Base-by-base conservation (phyloP, 1,284 basidiomycete genomes). In the Trichosporon sp. region DNA sequence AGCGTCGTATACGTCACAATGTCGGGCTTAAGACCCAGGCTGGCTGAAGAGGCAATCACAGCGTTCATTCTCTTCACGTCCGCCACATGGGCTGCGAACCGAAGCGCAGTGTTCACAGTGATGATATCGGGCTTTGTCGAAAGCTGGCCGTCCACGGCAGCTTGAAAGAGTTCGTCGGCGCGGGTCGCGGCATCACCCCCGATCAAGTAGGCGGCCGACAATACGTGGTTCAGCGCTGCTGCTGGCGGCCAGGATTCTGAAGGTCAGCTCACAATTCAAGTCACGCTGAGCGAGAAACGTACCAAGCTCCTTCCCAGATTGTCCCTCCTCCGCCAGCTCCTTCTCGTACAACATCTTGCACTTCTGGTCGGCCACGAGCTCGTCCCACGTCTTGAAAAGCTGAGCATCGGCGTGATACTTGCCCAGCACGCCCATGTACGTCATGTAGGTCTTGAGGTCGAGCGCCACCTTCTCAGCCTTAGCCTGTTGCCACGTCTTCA, bases 1-100 rank as follows among this genome's bases (percentile, higher is more conserved):
- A 94, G 83, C 3, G 87, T 90, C 2, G 91, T 90, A 76, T 88
- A 94, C 0, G 88, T 92, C 77, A 88, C 86, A 4, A 88, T 85
- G 72, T 94, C 90, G 8, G 89, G 89, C 10, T 77, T 70, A 33
- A 92, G 72, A 0, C 83, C 83, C 2, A 70, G 67, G 23, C 79
- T 81, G 3, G 81, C 77, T 21, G 83, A 80, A 79, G 92, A 85
- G 49, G 80, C 79, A 63, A 85, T 83, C 23, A 94, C 78, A 21
- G 85, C 65, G 14, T 86, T 86, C 66, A 93, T 78, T 75, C 6
- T 79, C 63, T 84, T 83, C 71, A 90, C 83, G 71, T 92, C 84
- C 23, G 82, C 83, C 49, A 81, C 83, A 52, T 85, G 83, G 14
- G 84, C 85, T 68, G 89, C 85, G 70, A 88, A 86, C 11, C 83